Evolutionary conservation across 2,329 filamentous ascomycete genomes (phyloP).

Genomic region (Bipolaris gigantea): DNA sequence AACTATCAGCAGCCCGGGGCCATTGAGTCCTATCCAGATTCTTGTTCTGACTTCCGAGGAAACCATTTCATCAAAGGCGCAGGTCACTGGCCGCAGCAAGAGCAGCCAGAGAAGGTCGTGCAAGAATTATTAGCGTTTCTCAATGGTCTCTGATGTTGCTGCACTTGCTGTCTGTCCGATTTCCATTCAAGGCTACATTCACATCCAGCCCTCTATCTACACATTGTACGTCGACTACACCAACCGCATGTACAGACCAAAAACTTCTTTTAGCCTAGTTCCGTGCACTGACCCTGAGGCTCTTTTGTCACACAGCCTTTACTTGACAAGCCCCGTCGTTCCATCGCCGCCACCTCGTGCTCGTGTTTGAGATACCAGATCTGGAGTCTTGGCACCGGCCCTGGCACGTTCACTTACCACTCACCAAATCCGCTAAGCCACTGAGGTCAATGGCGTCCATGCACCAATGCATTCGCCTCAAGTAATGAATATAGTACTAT

Average conservation of each 20-base stretch:
- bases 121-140: constrained; percentile 52
- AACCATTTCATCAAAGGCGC: constrained; percentile 59
- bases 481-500: not conserved
- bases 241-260: not conserved
- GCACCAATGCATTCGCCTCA: not conserved
- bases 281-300: not conserved
- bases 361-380: not conserved
- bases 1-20: constrained; percentile 68
- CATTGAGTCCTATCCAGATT: constrained; percentile 58
- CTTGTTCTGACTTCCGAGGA: constrained; percentile 58
- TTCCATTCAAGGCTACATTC: not conserved
- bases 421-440: not conserved
- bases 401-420: not conserved
- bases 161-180: not conserved
- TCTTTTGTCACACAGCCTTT: not conserved
- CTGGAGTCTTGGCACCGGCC: not conserved
- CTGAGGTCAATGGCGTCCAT: not conserved
- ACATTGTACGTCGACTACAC: not conserved
- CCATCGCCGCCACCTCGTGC: not conserved
- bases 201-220: not conserved
- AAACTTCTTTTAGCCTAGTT: not conserved
- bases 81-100: constrained; percentile 72
- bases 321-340: not conserved
- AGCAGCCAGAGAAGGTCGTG: constrained; percentile 60
- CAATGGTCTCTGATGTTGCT: constrained; percentile 11